A percentile compares a stretch with the other conserved stretches of the same genome.
Conservation (phyloP, 2,329 filamentous ascomycete species). For the Stemphylium beticola region DNA sequence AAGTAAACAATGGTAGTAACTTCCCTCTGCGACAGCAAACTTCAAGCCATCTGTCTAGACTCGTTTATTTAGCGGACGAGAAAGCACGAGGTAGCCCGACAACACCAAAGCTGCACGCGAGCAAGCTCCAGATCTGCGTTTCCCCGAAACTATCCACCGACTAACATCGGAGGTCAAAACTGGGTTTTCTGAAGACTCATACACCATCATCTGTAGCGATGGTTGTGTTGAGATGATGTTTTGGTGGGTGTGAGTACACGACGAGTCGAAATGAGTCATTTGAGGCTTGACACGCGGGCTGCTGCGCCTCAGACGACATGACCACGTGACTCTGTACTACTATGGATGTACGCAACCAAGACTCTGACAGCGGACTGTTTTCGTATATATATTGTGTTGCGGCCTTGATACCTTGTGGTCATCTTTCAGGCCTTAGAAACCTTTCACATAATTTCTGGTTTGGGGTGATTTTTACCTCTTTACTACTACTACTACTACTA, state of each 20-base stretch:
- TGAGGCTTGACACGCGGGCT: background rate
- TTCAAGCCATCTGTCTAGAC: no score
- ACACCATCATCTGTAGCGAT: background rate
- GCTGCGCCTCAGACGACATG: background rate
- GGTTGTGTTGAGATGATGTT: background rate
- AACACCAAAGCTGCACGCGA: no score
- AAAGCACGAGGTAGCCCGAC: no score
- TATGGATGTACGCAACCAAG: background rate
- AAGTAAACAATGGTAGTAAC: no score
- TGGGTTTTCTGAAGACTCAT: background rate
- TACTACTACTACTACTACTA: background rate
- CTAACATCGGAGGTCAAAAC: background rate
- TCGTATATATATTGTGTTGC: background rate
- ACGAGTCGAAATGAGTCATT: conserved; percentile 1
- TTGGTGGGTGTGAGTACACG: background rate
- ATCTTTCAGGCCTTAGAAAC: background rate
- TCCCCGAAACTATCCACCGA: background rate
- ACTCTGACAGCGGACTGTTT: background rate
- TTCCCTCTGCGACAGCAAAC: no score
- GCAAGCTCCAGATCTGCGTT: no score
- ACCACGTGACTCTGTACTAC: background rate
- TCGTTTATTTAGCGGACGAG: no score
- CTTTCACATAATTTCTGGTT: background rate
- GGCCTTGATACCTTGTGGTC: background rate
- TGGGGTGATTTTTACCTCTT: background rate